A percentile compares a stretch with the other conserved stretches of the same genome.
Conservation (phyloP, 345 rosid species). For the Stellera chamaejasme region DNA sequence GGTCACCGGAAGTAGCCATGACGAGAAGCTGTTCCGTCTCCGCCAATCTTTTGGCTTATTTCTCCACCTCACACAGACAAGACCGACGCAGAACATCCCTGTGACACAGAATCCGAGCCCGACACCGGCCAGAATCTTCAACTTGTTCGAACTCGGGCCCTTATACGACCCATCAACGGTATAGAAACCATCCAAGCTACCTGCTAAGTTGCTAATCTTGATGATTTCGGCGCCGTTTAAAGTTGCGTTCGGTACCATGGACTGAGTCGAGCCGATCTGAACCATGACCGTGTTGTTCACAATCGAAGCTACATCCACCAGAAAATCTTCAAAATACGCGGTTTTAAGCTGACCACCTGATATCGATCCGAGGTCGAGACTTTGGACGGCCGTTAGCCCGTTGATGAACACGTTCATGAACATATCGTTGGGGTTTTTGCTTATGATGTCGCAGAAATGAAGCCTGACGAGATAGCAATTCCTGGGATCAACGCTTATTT, state of each 20-base stretch:
- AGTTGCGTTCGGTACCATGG: constrained; percentile 46
- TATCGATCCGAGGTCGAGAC: constrained; percentile 47
- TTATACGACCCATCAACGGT: constrained; percentile 25
- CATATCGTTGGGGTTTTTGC: constrained; percentile 51
- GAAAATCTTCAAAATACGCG: constrained; percentile 48
- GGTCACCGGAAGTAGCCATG: constrained; percentile 63
- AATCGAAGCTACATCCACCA: constrained; percentile 38
- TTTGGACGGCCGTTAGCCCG: constrained; percentile 25
- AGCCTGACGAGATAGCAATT: constrained; percentile 54
- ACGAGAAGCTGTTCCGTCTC: constrained; percentile 53
- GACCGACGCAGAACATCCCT: constrained; percentile 35
- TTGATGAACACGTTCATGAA: constrained; percentile 62
- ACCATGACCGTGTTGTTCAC: constrained; percentile 39
- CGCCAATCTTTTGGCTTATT: constrained; percentile 57
- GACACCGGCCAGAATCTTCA: constrained; percentile 45
- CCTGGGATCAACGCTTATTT: constrained; percentile 41
- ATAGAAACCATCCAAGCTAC: constrained; percentile 51
- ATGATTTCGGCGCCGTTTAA: constrained; percentile 75
- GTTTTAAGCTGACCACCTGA: constrained; percentile 38
- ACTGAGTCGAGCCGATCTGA: constrained; percentile 53
- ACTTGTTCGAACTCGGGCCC: constrained; percentile 16
- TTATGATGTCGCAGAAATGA: constrained; percentile 83
- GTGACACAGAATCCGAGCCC: constrained; percentile 45
- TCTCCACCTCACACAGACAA: constrained; percentile 39
- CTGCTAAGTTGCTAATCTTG: constrained; percentile 50